Evolutionary conservation across 2,329 filamentous ascomycete species (phyloP).

Genomic region (Fusarium torreyae): DNA sequence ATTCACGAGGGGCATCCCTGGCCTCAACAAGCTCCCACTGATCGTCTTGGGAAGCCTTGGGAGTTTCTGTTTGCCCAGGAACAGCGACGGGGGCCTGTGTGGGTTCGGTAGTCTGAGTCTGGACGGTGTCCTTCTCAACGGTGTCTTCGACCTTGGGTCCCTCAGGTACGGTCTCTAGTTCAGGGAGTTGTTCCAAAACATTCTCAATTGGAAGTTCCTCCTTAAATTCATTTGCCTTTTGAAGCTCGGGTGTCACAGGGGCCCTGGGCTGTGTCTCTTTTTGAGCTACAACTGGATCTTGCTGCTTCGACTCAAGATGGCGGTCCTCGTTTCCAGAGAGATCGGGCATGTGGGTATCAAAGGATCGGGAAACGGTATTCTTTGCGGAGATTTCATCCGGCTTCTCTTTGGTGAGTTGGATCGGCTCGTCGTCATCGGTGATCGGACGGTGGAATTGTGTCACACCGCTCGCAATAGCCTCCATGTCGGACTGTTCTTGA

Average conservation of each 20-base stretch:
- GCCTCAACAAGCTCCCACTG: constrained; percentile 36
- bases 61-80: constrained; percentile 12
- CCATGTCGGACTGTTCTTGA: constrained; percentile 46
- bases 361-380: constrained; percentile 24
- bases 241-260: constrained; percentile 6
- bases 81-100: neutral
- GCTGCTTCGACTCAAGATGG: neutral
- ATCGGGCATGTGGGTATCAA: constrained; percentile 43
- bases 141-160: constrained; percentile 9
- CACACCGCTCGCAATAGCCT: constrained; percentile 44
- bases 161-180: neutral
- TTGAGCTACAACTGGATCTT: neutral
- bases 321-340: constrained; percentile 32
- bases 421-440: constrained; percentile 43
- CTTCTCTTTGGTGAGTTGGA: constrained; percentile 44
- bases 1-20: constrained; percentile 16
- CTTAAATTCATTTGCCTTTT: neutral
- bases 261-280: constrained; percentile 13
- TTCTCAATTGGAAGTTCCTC: constrained; percentile 11
- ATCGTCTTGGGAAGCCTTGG: constrained; percentile 26
- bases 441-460: constrained; percentile 45
- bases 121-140: neutral
- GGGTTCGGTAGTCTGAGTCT: constrained; percentile 1
- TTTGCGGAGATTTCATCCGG: constrained; percentile 22
- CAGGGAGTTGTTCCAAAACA: constrained; percentile 2